These are phyloP conservation scores for Glycine latifolia DNA, from an alignment of 306 rosid species.

Conservation along the genomic window DNA sequence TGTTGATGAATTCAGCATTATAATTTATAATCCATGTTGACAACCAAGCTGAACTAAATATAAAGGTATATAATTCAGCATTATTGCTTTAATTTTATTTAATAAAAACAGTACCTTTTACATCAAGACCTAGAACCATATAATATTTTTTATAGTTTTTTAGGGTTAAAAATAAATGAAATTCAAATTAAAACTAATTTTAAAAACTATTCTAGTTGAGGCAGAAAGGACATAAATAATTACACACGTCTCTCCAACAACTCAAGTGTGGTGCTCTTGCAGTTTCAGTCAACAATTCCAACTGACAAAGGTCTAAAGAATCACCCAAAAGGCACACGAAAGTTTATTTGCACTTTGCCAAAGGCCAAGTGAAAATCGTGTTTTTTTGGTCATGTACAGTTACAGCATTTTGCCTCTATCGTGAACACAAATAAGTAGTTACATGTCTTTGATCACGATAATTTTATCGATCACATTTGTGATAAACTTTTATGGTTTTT, in stretches of 20 bases:
- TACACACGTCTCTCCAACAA: neutral
- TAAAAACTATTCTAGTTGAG: neutral
- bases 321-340: neutral
- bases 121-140: neutral
- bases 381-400: neutral
- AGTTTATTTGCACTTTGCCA: neutral
- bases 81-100: no score
- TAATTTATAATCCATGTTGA: no score
- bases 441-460: neutral
- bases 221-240: neutral
- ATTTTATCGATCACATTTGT: no score
- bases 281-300: constrained; percentile 41
- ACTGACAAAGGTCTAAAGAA: constrained; percentile 7
- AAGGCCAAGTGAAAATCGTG: neutral
- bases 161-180: neutral
- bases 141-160: neutral
- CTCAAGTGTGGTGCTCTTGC: constrained; percentile 22
- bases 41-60: no score
- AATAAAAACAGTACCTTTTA: neutral
- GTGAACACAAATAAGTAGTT: neutral
- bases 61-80: no score
- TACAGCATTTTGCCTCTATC: neutral
- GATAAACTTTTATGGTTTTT: neutral
- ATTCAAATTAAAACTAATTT: neutral
- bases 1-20: no score